Evolutionary conservation across 2,329 filamentous ascomycete species (phyloP), one percentile per base, ranked within the genome.

Genomic region (Blumeriella jaapii): DNA sequence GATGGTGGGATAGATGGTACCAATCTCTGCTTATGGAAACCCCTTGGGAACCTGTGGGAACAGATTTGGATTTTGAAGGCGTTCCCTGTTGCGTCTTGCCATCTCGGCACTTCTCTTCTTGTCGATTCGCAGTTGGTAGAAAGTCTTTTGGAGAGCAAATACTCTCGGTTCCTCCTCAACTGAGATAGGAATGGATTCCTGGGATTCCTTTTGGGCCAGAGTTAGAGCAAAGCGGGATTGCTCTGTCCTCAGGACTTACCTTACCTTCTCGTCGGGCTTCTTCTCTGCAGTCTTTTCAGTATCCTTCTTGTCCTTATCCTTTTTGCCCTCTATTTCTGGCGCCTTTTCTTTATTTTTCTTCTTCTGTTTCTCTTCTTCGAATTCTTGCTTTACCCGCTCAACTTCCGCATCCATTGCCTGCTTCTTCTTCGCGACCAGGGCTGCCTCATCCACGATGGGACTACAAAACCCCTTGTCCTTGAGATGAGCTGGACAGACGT

Each of bases 1-100:
- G 13, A 12, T 10, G 13, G 11, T 29, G 25, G 13, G 13, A 23
- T 20, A 11, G 10, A 7, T 15, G 29, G 16, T 17, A 16, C n/a
- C n/a, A 22, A 9, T 10, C 18, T 29, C 26, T 16, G 13, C 27
- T 46, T 42, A 54, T 29, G 68, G 69, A 6, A 63, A 52, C 25
- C 70, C 71, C 33, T 73, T 81, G 2, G 89, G 89, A 1, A 91
- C 85, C 26, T 82, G 81, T 1, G 91, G 91, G 53, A 96, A 96
- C 40, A 81, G 73, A 16, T 69, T 72, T 1, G 85, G 82, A 53
- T 86, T 80, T 44, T 74, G 78, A 41, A 93, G 59, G 28, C 85
- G 74, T 56, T 95, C 84, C 27, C 78, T 74, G 52, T 89, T 91
- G 34, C 82, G 69, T 59, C 78, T 93, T 8, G 85, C 81, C 35